Conservation (phyloP, 164 flowering plant species). For the Annona cherimola region DNA sequence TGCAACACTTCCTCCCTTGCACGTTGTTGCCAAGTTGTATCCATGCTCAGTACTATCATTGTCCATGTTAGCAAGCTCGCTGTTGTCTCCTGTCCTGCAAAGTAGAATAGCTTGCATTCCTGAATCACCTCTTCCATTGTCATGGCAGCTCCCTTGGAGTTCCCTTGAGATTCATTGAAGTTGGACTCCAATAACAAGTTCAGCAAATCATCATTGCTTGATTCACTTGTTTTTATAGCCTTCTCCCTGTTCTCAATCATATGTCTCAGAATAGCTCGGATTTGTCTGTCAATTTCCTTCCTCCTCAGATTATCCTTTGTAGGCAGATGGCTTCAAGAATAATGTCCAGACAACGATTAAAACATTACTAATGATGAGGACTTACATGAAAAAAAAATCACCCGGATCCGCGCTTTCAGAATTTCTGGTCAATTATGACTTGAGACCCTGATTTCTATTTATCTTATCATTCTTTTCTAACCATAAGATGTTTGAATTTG, state of each 20-base stretch:
- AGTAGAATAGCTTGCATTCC: conserved; percentile 19
- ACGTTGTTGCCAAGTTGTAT: conserved; percentile 9
- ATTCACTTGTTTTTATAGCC: conserved; percentile 11
- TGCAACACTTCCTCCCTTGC: conserved; percentile 21
- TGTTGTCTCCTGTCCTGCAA: conserved; percentile 19
- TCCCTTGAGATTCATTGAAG: conserved; percentile 22
- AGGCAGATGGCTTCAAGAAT: conserved; percentile 36
- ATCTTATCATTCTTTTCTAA: background rate
- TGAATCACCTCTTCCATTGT: conserved; percentile 22
- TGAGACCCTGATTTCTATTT: background rate
- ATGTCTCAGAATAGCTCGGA: conserved; percentile 12
- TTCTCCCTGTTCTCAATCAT: conserved; percentile 35
- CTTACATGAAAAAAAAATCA: background rate
- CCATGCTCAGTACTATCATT: conserved; percentile 10
- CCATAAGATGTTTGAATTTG: too few species aligned
- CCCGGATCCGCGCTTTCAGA: background rate
- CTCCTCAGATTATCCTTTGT: conserved; percentile 40
- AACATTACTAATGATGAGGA: background rate
- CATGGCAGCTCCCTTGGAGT: conserved; percentile 26
- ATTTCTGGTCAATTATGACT: background rate
- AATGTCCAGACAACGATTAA: background rate
- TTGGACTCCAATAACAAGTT: conserved; percentile 45
- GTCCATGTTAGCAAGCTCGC: conserved; percentile 17
- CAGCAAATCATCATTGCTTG: conserved; percentile 36
- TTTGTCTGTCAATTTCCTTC: conserved; percentile 27